Evolutionary conservation across 1,284 basidiomycete species (phyloP).

Genomic region (Fomitopsis betulina): DNA sequence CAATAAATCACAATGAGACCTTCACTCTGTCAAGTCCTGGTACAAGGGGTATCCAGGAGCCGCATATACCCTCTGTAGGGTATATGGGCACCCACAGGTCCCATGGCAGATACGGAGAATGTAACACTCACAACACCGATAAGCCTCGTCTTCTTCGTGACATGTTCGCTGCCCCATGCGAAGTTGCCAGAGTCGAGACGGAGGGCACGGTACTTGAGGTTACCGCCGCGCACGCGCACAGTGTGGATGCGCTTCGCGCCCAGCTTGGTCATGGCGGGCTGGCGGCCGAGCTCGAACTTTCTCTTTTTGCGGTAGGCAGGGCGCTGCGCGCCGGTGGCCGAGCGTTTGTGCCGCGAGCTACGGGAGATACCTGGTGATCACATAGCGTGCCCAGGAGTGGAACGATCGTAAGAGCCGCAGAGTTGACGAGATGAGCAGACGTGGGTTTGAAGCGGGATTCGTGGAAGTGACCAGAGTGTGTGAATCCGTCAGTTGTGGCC

Average conservation of each 20-base stretch:
- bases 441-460: too few species aligned
- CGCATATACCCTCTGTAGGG: neutral
- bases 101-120: neutral
- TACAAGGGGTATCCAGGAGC: neutral
- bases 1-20: neutral
- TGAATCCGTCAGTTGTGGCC: neutral
- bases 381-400: neutral
- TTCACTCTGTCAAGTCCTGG: neutral
- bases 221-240: conserved; percentile 92
- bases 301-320: conserved; percentile 98
- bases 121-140: conserved; percentile 81
- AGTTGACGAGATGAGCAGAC: neutral
- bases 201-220: conserved; percentile 89
- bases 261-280: conserved; percentile 93
- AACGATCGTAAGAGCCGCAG: neutral
- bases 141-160: conserved; percentile 91
- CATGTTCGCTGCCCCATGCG: conserved; percentile 92
- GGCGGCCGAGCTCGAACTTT: conserved; percentile 98
- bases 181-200: conserved; percentile 95
- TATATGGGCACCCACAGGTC: neutral
- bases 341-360: conserved; percentile 93
- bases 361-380: conserved; percentile 79
- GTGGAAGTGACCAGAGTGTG: conserved; percentile 2
- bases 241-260: conserved; percentile 90
- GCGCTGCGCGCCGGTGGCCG: conserved; percentile 88